Evolutionary conservation across 2,329 filamentous ascomycete genomes (phyloP), one percentile per base, ranked within the genome.

Genomic region (Pezicula radicicola): DNA sequence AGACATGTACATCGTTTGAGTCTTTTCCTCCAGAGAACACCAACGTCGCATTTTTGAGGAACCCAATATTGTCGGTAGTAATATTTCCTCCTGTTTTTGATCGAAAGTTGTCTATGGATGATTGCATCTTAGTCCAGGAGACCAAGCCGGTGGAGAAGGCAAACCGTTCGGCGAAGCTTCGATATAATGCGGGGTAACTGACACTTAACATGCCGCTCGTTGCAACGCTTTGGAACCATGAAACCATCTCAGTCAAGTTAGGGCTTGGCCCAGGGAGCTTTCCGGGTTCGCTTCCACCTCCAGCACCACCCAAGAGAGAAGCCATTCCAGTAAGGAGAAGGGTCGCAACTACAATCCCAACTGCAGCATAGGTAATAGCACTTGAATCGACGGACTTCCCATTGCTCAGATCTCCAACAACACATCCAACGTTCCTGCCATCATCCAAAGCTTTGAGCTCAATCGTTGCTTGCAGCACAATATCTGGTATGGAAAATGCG

Each of bases 191-290:
- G 2, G 92, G 92, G 59, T 96, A 91, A 63, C 84, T 81, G 61
- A 93, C 91, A 55, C 88, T 93, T 66, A 95, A 78, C 92, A 97
- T 96, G 60, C 92, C 91, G 70, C 92, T 96, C 75, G 92, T 86
- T 27, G 92, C 90, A 78, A 97, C 88, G 44, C 86, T 85, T 71
- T 96, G 91, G 70, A 97, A 96, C 84, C 89, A 94, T 56, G 87
- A 85, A 59, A 96, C 80, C 45, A 93, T 84, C 63, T 96, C 89
- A 45, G 78, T 78, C 66, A 96, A 96, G 52, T 85, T 88, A 21
- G 92, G 92, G 60, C 89, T 92, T 37, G 86, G 76, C 13, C 85
- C 78, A 1, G 81, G 75, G 10, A 77, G 76, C 12, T 84, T 87
- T 18, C 74, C 75, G 42, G 72, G 72, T 12, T 79, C 28, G 70